These are phyloP conservation scores for Nemania sp. DNA, from an alignment of 2,329 filamentous ascomycete species.

Conservation along the genomic window DNA sequence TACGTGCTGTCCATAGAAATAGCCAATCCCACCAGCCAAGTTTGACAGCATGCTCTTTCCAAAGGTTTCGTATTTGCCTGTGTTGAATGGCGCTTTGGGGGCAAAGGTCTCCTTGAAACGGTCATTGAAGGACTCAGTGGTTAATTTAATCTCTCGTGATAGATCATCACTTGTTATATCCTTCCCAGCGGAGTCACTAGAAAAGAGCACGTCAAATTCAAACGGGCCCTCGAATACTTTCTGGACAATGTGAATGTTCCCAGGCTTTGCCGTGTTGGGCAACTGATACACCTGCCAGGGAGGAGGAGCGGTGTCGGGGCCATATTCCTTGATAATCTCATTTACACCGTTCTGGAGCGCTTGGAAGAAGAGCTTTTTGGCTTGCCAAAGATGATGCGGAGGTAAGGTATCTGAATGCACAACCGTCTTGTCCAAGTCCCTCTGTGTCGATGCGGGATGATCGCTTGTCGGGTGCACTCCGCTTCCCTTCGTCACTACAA, in stretches of 20 bases:
- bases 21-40: constrained; percentile 89
- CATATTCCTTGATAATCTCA: constrained; percentile 52
- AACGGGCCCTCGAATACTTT: constrained; percentile 90
- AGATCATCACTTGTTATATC: constrained; percentile 64
- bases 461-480: constrained; percentile 63
- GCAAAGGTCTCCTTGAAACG: constrained; percentile 74
- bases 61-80: constrained; percentile 74
- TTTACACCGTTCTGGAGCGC: constrained; percentile 56
- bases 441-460: constrained; percentile 68
- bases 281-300: constrained; percentile 86
- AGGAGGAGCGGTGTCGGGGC: constrained; percentile 69
- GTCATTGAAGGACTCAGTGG: constrained; percentile 70
- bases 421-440: constrained; percentile 74
- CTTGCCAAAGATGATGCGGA: constrained; percentile 78
- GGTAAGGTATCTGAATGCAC: constrained; percentile 72
- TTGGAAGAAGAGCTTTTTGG: constrained; percentile 65
- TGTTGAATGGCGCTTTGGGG: constrained; percentile 74
- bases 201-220: constrained; percentile 91
- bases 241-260: constrained; percentile 86
- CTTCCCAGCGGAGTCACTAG: constrained; percentile 69
- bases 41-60: constrained; percentile 93
- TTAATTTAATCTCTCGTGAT: constrained; percentile 67
- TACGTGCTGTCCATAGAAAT: constrained; percentile 86
- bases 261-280: constrained; percentile 65
- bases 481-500: constrained; percentile 74